Evolutionary conservation across 305 asterid genomes (phyloP), one percentile per base, ranked within the genome.

Genomic region (Fraxinus paxiana): DNA sequence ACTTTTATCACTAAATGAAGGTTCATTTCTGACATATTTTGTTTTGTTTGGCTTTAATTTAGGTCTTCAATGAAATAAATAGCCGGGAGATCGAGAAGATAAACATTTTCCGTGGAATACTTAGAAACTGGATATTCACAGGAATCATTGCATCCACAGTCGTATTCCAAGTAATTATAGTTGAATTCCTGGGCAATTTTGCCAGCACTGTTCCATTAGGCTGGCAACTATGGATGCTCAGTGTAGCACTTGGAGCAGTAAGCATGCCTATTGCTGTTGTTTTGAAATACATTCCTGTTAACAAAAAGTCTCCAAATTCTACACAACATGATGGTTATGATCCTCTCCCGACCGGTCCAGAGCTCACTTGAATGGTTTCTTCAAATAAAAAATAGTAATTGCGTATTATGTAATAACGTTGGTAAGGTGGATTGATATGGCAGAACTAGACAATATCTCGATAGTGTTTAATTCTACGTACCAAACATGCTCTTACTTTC

Each of bases 61-160:
- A 95, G 99, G 98, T 95, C 15, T 95, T 95, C 88, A 95, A 95
- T 12, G 98, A 95, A 87, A 90, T 95, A 83, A 95, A 95, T 91
- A 94, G 98, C 87, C 94, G 98, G 2, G 98, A 94, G 79, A 91
- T 94, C 78, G 96, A 95, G 80, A 94, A 92, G 97, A 91, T 95
- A 79, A 94, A 94, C 85, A 86, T 95, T 78, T 90, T 95, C 85
- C 86, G 84, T 0, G 98, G 98, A 79, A 81, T 95, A 80, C 88
- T 94, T 24, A 77, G 88, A 7, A 94, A 90, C 84, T 87, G 97
- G 90, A 85, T 94, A 82, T 94, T 95, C 90, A 35, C 83, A 12
- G 92, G 94, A 7, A 91, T 95, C 86, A 88, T 95, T 15, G 63
- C 77, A 15, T 79, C 92, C 61, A 95, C 99, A 2, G 92, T 87